Percentiles rank a stretch among this genome's conserved stretches.
Evolutionary conservation across 129 eudicot species (phyloP).

Genomic region (Centrapalus pauciflorus): DNA sequence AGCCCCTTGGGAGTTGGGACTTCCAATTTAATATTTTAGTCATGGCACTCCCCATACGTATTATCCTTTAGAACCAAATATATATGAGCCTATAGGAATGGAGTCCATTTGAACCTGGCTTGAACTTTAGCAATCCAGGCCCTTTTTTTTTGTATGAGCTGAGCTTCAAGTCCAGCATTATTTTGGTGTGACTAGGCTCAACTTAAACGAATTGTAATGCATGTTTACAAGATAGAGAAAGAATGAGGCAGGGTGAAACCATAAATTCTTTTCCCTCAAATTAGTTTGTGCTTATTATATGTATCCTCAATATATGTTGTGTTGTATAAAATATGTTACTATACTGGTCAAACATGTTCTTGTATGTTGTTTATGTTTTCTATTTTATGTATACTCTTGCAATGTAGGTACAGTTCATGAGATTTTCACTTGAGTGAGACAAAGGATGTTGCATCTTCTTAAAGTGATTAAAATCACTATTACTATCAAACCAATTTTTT

Average conservation of each 20-base stretch:
- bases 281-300: neutral
- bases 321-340: neutral
- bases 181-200: neutral
- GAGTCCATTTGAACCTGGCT: neutral
- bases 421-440: neutral
- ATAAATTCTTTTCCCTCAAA: neutral
- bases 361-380: slow-evolving; percentile 1
- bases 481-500: too few relatives aligned
- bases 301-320: neutral
- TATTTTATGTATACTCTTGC: neutral
- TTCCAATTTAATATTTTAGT: neutral
- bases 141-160: neutral
- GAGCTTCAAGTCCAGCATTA: neutral
- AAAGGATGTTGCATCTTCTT: neutral
- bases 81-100: neutral
- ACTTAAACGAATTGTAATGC: neutral
- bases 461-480: too few relatives aligned
- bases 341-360: neutral
- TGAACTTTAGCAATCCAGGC: neutral
- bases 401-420: slow-evolving; percentile 1
- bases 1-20: neutral
- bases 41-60: neutral
- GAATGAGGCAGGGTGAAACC: neutral
- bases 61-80: neutral
- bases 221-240: neutral